These are phyloP conservation scores for Misopates orontium DNA, from an alignment of 257 asterid species.

Conservation along the genomic window DNA sequence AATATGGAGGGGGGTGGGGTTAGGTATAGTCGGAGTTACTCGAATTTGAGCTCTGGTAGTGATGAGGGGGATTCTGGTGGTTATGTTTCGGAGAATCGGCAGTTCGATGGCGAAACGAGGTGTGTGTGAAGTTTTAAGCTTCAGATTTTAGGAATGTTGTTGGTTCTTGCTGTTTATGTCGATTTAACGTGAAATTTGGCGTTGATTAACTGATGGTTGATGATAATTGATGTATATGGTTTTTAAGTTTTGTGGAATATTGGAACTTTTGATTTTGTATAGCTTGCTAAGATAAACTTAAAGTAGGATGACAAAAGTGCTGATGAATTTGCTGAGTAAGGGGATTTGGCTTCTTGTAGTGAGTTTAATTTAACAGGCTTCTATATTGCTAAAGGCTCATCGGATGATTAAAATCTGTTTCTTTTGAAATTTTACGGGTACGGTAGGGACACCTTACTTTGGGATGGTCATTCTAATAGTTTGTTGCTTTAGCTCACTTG, in stretches of 20 bases:
- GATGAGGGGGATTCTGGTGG: constrained; percentile 53
- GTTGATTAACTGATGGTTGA: no score
- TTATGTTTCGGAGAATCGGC: constrained; percentile 48
- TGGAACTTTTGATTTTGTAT: background rate
- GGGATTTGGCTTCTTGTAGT: background rate
- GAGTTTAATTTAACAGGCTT: background rate
- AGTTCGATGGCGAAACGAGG: constrained; percentile 70
- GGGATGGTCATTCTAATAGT: no score
- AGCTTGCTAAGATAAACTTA: no score
- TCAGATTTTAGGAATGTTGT: background rate
- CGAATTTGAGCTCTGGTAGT: constrained; percentile 73
- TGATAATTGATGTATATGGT: background rate
- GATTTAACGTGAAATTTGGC: background rate
- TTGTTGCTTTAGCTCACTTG: no score
- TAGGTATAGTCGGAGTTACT: constrained; percentile 40
- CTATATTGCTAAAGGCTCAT: constrained; percentile 8
- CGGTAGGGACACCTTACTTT: no score
- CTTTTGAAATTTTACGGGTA: no score
- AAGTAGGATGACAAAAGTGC: no score
- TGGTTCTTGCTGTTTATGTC: background rate
- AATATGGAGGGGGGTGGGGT: constrained; percentile 32
- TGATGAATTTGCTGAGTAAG: background rate
- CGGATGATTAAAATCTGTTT: background rate
- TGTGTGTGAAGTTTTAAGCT: constrained; percentile 21
- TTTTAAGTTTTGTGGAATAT: constrained; percentile 6